Evolutionary conservation across 2,329 filamentous ascomycete species (phyloP).

Genomic region (Clarireedia homoeocarpa): DNA sequence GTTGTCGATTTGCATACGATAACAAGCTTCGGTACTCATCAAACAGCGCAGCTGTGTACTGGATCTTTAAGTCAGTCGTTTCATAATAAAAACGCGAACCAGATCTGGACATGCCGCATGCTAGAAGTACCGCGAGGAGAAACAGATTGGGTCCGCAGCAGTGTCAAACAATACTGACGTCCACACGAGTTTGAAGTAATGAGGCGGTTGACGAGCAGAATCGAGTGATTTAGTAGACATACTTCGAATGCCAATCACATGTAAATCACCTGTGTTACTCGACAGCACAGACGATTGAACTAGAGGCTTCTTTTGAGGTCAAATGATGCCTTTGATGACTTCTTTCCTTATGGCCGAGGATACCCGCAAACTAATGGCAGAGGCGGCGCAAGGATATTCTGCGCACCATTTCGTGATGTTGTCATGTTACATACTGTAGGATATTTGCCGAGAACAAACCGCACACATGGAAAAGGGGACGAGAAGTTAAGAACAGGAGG

Average conservation of each 20-base stretch:
- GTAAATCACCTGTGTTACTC: neutral
- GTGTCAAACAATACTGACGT: no score
- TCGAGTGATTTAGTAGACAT: no score
- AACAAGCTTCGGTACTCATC: no score
- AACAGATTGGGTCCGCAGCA: no score
- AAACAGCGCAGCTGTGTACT: no score
- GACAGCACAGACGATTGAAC: neutral
- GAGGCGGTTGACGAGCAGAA: no score
- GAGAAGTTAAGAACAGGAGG: neutral
- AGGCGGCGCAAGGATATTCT: neutral
- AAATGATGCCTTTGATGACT: conserved; percentile 2
- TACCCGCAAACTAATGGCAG: neutral
- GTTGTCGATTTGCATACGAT: no score
- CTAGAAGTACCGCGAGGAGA: no score
- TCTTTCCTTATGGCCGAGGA: conserved; percentile 1
- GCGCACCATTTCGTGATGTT: neutral
- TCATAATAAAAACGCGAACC: no score
- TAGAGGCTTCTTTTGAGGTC: neutral
- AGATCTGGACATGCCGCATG: no score
- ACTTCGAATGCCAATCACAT: neutral
- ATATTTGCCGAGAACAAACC: neutral
- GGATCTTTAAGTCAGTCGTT: no score
- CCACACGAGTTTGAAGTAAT: no score
- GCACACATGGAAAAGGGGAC: neutral
- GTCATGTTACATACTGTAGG: neutral